Base-by-base conservation (phyloP, 2,329 filamentous ascomycete species). In the Ceratocystis diversiconidia region DNA sequence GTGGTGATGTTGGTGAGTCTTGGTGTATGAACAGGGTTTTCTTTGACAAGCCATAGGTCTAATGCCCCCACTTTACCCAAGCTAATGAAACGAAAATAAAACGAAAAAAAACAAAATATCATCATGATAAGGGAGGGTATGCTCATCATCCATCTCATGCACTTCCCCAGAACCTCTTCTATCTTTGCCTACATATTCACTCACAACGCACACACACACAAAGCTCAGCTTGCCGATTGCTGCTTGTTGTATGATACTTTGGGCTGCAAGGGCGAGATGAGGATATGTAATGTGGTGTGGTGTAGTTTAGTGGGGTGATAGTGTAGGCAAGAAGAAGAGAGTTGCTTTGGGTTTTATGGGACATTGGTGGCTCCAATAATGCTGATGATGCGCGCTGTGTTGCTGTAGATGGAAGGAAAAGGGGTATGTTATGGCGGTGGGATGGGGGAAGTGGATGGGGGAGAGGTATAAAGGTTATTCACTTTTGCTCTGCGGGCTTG, bases 401-500 rank as follows among this genome's bases (percentile, higher is more conserved):
- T 57, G 50, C 52, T 43, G 60, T 57, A 22, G 44, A 52, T 60
- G 60, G 17, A 44, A 32, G 32, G 12, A 62, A 48, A 10, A 28
- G 19, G 57, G 32, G 44, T 50, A 32, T 60, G 55, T 63, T 10
- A 30, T 59, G 32, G 3, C 25, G 41, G 30, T 32, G 36, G 22
- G 4, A 41, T 12, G 55, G 63, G 65, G 55, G 32, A 32, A 41
- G 36, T 41, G 36, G 36, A 41, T 12, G 72, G 71, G 67, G 28
- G 28, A n/a, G 8, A 25, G 25, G 48, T 61, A 48, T 28, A 32
- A 50, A 66, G 71, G 66, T 69, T 73, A 73, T 76, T 89, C 85
- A 92, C 89, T 92, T 92, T 85, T 90, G 85, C 46, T 64, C 66
- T 74, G 90, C 88, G 75, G 89, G 85, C 82, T 87, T 92, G 80